Conservation (phyloP, 2,329 filamentous ascomycete genomes). For the Paraphaeosphaeria sporulosa region DNA sequence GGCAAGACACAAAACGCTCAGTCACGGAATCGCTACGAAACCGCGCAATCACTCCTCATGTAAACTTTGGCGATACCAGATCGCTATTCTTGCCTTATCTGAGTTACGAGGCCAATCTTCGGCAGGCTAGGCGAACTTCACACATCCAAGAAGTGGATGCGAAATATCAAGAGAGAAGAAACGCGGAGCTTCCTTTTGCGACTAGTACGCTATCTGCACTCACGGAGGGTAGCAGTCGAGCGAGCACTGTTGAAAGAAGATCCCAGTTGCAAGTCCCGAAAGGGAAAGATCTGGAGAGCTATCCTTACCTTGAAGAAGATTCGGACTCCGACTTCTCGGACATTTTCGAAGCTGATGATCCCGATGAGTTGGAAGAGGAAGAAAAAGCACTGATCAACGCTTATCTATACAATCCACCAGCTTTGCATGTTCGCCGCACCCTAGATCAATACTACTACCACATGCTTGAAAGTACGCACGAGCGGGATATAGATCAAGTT, state of each 20-base stretch:
- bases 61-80: background rate
- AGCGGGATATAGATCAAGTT: slow-evolving; percentile 21
- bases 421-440: slow-evolving; percentile 22
- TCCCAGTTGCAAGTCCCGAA: slow-evolving; percentile 1
- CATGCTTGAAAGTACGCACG: slow-evolving; percentile 19
- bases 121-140: slow-evolving; percentile 7
- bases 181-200: background rate
- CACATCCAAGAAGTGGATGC: slow-evolving; percentile 6
- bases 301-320: slow-evolving; percentile 9
- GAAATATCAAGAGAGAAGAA: slow-evolving; percentile 4
- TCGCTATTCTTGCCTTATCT: slow-evolving; percentile 12
- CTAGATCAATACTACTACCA: slow-evolving; percentile 24
- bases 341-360: slow-evolving; percentile 1
- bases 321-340: slow-evolving; percentile 10
- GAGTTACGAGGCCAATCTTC: slow-evolving; percentile 14
- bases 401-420: slow-evolving; percentile 18
- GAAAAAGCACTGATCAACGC: slow-evolving; percentile 18
- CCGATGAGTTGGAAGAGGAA: slow-evolving; percentile 19
- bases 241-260: background rate
- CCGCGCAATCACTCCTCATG: slow-evolving; percentile 10
- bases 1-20: slow-evolving; percentile 10
- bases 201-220: slow-evolving; percentile 4
- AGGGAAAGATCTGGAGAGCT: slow-evolving; percentile 8
- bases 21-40: slow-evolving; percentile 12
- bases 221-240: slow-evolving; percentile 4